Evolutionary conservation across 2,329 filamentous ascomycete species (phyloP).

Genomic region (Colletotrichum cereale): DNA sequence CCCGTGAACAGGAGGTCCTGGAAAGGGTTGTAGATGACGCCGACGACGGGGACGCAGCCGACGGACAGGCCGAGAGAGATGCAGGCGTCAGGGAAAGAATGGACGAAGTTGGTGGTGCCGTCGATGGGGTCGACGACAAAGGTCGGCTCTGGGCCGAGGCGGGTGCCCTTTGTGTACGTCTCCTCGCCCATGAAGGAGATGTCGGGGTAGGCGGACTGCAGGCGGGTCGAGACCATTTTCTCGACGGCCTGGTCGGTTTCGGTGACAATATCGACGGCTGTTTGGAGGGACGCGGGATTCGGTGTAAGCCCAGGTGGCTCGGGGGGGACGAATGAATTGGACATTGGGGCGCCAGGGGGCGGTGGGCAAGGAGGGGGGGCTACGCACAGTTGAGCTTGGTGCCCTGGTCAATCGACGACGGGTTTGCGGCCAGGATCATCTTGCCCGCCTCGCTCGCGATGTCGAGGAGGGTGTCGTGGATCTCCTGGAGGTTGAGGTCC

Average conservation of each 20-base stretch:
- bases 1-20: slow-evolving; percentile 77
- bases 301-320: background rate
- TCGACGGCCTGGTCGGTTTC: slow-evolving; percentile 77
- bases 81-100: slow-evolving; percentile 79
- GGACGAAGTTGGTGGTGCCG: slow-evolving; percentile 85
- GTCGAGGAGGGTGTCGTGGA: slow-evolving; percentile 71
- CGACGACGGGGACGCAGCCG: slow-evolving; percentile 71
- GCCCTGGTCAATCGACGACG: slow-evolving; percentile 66
- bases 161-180: slow-evolving; percentile 76
- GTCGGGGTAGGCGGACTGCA: slow-evolving; percentile 65
- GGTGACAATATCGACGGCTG: slow-evolving; percentile 77
- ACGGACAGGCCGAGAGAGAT: slow-evolving; percentile 82
- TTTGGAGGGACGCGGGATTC: background rate
- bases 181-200: slow-evolving; percentile 81
- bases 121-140: slow-evolving; percentile 89
- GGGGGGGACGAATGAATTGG: background rate
- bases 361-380: background rate
- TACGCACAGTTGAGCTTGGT: slow-evolving; percentile 74
- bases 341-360: background rate
- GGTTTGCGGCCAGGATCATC: slow-evolving; percentile 73
- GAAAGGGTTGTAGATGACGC: slow-evolving; percentile 86
- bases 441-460: slow-evolving; percentile 73
- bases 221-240: slow-evolving; percentile 67
- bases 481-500: slow-evolving; percentile 68
- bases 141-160: slow-evolving; percentile 75